A percentile compares a stretch with the other conserved stretches of the same genome.
These are phyloP conservation scores for Globisporangium megalacanthum DNA, from an alignment of 352 stramenopile species.

Conservation along the genomic window DNA sequence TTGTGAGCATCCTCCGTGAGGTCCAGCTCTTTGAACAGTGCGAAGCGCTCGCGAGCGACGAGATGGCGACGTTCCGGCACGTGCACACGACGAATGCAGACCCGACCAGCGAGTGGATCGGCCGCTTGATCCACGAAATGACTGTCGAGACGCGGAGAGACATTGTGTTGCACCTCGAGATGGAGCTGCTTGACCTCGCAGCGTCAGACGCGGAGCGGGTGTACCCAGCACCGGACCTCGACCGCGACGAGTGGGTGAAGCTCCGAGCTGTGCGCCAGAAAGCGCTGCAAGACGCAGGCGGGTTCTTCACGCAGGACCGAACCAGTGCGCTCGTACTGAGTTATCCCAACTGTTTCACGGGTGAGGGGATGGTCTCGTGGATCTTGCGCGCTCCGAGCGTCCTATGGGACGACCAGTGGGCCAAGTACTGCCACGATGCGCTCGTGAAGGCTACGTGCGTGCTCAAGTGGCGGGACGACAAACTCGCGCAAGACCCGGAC, in stretches of 20 bases:
- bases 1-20: slow-evolving; percentile 45
- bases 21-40: slow-evolving; percentile 60
- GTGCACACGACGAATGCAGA: slow-evolving; percentile 46
- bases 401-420: slow-evolving; percentile 53
- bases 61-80: slow-evolving; percentile 45
- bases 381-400: slow-evolving; percentile 35
- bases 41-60: slow-evolving; percentile 36
- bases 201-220: slow-evolving; percentile 18
- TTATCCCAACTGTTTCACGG: slow-evolving; percentile 46
- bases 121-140: slow-evolving; percentile 49
- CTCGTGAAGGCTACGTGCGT: slow-evolving; percentile 13
- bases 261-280: slow-evolving; percentile 35
- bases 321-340: slow-evolving; percentile 27
- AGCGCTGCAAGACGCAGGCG: slow-evolving; percentile 32
- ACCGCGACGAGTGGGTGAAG: slow-evolving; percentile 50
- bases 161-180: slow-evolving; percentile 55
- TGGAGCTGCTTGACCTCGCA: slow-evolving; percentile 53
- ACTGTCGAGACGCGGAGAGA: slow-evolving; percentile 42
- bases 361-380: slow-evolving; percentile 60
- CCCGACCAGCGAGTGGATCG: slow-evolving; percentile 43
- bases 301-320: slow-evolving; percentile 54
- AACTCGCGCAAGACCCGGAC: slow-evolving; percentile 34
- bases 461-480: slow-evolving; percentile 30
- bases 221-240: slow-evolving; percentile 10
- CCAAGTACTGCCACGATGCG: slow-evolving; percentile 38